Conservation (phyloP, 2,329 filamentous ascomycete species). For the Albifimbria verrucaria region DNA sequence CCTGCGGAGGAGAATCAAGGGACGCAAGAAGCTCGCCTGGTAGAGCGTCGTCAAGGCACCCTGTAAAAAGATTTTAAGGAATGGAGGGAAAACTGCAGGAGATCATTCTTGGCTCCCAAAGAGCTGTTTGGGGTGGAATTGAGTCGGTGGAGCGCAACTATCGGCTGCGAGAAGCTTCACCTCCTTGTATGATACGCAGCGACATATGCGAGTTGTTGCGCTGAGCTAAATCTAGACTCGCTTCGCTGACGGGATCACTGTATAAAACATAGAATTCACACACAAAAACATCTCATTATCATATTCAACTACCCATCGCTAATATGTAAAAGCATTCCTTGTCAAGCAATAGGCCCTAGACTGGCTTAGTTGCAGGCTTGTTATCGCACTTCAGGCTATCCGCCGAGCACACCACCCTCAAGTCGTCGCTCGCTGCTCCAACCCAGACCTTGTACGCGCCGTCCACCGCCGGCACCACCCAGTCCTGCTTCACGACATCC, state of each 20-base stretch:
- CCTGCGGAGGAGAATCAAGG: conserved; percentile 49
- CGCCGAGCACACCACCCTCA: conserved; percentile 25
- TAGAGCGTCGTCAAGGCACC: conserved; percentile 6
- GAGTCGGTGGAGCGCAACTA: too few species aligned
- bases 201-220: too few species aligned
- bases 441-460: conserved; percentile 37
- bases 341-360: not conserved
- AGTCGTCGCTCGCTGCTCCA: conserved; percentile 33
- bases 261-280: not conserved
- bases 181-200: not conserved
- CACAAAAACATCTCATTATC: not conserved
- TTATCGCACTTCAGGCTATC: conserved; percentile 25
- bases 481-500: conserved; percentile 66
- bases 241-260: too few species aligned
- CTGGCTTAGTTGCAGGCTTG: not conserved
- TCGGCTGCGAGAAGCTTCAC: not conserved
- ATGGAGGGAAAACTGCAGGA: too few species aligned
- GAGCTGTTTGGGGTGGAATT: too few species aligned
- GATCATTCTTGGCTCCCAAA: too few species aligned
- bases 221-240: too few species aligned
- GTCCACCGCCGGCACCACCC: conserved; percentile 47
- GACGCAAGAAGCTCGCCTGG: conserved; percentile 40
- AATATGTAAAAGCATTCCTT: not conserved
- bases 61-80: not conserved
- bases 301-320: not conserved